Conservation (phyloP, 345 rosid genomes). For the Salix brachista region DNA sequence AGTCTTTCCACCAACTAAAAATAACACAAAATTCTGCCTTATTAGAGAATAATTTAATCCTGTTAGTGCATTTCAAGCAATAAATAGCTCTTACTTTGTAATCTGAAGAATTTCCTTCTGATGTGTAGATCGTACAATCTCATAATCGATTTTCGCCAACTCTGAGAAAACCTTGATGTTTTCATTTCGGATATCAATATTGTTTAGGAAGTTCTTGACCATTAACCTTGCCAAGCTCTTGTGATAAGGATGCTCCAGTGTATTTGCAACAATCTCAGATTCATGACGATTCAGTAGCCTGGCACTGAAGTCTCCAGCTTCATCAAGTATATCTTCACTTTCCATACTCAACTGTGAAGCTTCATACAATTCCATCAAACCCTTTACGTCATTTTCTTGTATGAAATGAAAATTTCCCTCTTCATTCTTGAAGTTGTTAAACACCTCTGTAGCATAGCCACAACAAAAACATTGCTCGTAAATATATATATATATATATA, state of each 20-base stretch:
- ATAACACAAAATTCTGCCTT: no score
- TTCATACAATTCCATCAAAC: constrained; percentile 42
- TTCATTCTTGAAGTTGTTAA: constrained; percentile 25
- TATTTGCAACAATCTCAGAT: constrained; percentile 14
- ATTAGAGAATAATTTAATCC: no score
- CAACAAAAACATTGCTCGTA: no score
- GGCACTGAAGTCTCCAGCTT: constrained; percentile 22
- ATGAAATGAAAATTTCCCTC: constrained; percentile 20
- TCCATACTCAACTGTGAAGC: constrained; percentile 46
- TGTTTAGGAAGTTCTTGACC: constrained; percentile 15
- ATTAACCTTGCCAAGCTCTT: constrained; percentile 34
- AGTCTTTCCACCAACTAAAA: constrained; percentile 60
- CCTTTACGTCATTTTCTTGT: constrained; percentile 24
- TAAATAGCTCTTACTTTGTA: constrained; percentile 22
- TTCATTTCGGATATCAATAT: constrained; percentile 11
- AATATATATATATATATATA: no score
- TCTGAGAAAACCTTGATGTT: constrained; percentile 33
- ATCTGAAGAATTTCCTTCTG: constrained; percentile 31
- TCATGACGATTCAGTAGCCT: constrained; percentile 22
- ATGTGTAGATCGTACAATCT: constrained; percentile 25
- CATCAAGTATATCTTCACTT: constrained; percentile 50
- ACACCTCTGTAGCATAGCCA: constrained; percentile 22
- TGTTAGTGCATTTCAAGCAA: not conserved
- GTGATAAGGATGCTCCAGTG: constrained; percentile 38
- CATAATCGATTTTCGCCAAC: constrained; percentile 36